Conservation (phyloP, 331 rosid genomes). For the Pyracantha coccinea region DNA sequence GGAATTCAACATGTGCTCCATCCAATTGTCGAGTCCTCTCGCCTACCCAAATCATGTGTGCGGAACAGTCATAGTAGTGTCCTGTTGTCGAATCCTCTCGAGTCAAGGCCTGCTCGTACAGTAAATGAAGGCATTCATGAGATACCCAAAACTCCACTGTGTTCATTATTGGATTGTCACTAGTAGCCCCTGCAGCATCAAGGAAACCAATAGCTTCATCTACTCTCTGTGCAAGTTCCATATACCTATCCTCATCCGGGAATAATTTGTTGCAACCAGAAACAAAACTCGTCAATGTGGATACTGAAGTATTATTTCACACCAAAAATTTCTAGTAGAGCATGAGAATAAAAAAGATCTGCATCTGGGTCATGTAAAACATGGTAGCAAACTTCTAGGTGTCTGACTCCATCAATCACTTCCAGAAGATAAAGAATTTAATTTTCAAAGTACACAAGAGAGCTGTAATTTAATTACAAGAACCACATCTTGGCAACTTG, state of each 20-base stretch:
- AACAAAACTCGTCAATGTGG: neutral
- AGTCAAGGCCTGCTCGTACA: constrained; percentile 36
- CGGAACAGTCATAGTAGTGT: constrained; percentile 34
- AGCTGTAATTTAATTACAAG: neutral
- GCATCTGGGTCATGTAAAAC: neutral
- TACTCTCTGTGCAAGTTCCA: constrained; percentile 36
- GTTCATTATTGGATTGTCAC: constrained; percentile 32
- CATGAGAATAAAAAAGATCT: neutral
- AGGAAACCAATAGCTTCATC: constrained; percentile 44
- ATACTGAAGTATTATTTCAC: neutral
- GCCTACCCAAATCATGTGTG: constrained; percentile 45
- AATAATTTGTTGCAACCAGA: neutral
- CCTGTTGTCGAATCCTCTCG: constrained; percentile 41
- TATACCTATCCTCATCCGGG: constrained; percentile 18
- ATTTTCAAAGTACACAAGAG: neutral
- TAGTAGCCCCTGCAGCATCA: constrained; percentile 36
- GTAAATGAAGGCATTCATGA: constrained; percentile 41
- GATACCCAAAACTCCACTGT: constrained; percentile 42
- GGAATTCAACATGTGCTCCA: constrained; percentile 43
- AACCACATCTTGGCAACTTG: neutral
- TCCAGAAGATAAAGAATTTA: neutral
- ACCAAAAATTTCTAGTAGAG: neutral
- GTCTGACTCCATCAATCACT: neutral
- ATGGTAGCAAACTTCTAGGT: neutral
- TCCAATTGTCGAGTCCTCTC: constrained; percentile 45